These are phyloP conservation scores for Solanum lignicaule DNA, from an alignment of 257 asterid species.

Conservation along the genomic window DNA sequence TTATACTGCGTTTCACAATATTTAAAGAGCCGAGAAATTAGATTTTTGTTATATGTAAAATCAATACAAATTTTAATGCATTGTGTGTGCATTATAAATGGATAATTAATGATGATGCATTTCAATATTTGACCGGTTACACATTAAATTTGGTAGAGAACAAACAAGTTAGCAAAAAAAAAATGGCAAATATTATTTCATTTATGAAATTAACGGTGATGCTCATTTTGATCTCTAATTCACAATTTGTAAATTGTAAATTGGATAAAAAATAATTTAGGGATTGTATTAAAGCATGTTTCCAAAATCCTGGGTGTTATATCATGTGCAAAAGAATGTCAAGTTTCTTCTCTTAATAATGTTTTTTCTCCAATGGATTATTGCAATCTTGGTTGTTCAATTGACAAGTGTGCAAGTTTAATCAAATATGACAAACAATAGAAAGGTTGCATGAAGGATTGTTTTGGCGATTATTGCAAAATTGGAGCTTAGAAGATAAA, in stretches of 20 bases:
- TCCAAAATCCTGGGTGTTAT: background rate
- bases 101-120: background rate
- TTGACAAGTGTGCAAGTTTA: background rate
- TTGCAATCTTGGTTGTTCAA: background rate
- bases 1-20: background rate
- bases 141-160: background rate
- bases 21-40: background rate
- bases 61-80: background rate
- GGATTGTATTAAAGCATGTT: background rate
- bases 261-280: background rate
- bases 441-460: no score
- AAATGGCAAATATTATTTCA: background rate
- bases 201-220: background rate
- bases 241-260: background rate
- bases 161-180: background rate
- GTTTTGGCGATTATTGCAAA: no score
- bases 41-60: background rate
- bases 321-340: background rate
- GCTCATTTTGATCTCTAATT: background rate
- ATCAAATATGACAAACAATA: no score
- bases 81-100: background rate
- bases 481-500: no score
- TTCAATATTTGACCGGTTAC: background rate
- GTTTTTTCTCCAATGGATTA: background rate
- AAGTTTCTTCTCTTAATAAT: background rate